Conservation (phyloP, 2,329 filamentous ascomycete genomes). For the Aspergillus tamarii region DNA sequence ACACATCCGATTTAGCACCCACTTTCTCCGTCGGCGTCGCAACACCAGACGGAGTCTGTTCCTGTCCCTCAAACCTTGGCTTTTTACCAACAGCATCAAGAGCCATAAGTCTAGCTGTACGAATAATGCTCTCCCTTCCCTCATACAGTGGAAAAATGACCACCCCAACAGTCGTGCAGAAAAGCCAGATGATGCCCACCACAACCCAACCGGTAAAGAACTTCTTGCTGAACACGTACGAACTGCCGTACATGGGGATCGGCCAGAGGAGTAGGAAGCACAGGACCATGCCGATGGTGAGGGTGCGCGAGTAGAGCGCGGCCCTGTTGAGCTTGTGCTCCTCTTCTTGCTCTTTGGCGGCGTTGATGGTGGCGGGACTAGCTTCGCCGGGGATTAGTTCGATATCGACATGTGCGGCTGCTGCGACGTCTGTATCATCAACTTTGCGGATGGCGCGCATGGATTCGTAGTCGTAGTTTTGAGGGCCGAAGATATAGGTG, state of each 20-base stretch:
- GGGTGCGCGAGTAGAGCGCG: slow-evolving; percentile 56
- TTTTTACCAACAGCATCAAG: slow-evolving; percentile 58
- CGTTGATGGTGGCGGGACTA: slow-evolving; percentile 26
- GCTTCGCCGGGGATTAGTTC: slow-evolving; percentile 63
- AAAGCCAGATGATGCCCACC: slow-evolving; percentile 79
- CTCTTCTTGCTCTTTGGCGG: slow-evolving; percentile 47
- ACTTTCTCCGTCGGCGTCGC: slow-evolving; percentile 18
- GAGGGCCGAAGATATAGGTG: slow-evolving; percentile 69
- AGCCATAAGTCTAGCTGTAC: slow-evolving; percentile 65
- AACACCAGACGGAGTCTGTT: slow-evolving; percentile 11
- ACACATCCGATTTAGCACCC: background rate
- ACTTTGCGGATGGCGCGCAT: slow-evolving; percentile 79
- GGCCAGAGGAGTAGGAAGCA: slow-evolving; percentile 82
- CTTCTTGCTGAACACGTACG: slow-evolving; percentile 78
- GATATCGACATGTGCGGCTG: slow-evolving; percentile 65
- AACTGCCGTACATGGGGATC: slow-evolving; percentile 84
- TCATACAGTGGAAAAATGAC: slow-evolving; percentile 83
- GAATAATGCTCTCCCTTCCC: slow-evolving; percentile 67
- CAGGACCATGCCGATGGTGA: slow-evolving; percentile 68
- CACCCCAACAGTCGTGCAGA: slow-evolving; percentile 71
- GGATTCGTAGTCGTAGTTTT: slow-evolving; percentile 83
- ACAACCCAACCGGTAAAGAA: slow-evolving; percentile 85
- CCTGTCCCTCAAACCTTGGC: slow-evolving; percentile 28
- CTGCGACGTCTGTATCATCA: slow-evolving; percentile 74
- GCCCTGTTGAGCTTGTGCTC: slow-evolving; percentile 58